A percentile compares a stretch with the other conserved stretches of the same genome.
Conservation (phyloP, 1,139 yeast genomes). For the Diutina scorzettiae region DNA sequence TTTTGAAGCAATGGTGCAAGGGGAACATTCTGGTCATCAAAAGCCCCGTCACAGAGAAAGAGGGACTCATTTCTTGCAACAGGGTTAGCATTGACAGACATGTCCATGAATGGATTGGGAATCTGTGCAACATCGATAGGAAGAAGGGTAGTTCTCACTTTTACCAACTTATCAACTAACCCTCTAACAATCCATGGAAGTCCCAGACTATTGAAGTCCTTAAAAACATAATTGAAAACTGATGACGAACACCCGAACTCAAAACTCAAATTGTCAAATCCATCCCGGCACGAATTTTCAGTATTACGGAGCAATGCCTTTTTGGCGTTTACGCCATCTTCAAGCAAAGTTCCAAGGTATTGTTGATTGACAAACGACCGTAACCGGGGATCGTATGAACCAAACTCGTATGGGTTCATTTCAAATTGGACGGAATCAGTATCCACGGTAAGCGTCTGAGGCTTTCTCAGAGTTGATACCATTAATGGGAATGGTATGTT, state of each 20-base stretch:
- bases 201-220: slow-evolving; percentile 33
- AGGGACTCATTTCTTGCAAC: slow-evolving; percentile 27
- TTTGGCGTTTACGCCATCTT: slow-evolving; percentile 13
- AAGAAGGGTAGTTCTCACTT: slow-evolving; percentile 12
- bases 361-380: slow-evolving; percentile 41
- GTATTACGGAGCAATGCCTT: slow-evolving; percentile 7
- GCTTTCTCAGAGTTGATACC: slow-evolving; percentile 28
- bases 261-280: slow-evolving; percentile 66
- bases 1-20: slow-evolving; percentile 64
- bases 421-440: slow-evolving; percentile 37
- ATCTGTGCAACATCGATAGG: neutral
- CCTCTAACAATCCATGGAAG: slow-evolving; percentile 31
- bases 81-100: slow-evolving; percentile 24
- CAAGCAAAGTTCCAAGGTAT: slow-evolving; percentile 36
- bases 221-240: slow-evolving; percentile 46
- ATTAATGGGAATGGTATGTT: slow-evolving; percentile 34
- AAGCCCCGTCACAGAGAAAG: slow-evolving; percentile 82
- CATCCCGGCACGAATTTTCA: slow-evolving; percentile 30
- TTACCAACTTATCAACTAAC: slow-evolving; percentile 25
- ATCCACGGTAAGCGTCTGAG: slow-evolving; percentile 18
- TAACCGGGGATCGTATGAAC: slow-evolving; percentile 48
- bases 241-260: slow-evolving; percentile 65
- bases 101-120: slow-evolving; percentile 41
- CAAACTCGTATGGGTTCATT: slow-evolving; percentile 60
- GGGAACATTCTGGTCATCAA: slow-evolving; percentile 72